Base-by-base conservation (phyloP, 2,329 filamentous ascomycete species). In the Juglanconis juglandina region DNA sequence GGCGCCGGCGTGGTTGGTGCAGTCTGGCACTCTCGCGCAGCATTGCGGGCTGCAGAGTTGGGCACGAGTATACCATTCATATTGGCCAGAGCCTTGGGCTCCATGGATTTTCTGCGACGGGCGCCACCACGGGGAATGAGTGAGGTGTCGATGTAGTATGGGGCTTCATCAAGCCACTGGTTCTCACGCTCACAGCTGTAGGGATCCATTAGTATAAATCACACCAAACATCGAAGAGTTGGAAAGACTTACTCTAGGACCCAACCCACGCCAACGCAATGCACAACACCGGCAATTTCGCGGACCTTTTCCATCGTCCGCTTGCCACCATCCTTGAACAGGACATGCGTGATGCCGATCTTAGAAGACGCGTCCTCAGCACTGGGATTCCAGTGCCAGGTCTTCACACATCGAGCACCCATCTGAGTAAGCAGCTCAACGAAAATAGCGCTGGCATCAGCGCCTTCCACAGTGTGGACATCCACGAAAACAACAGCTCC, bases 191-290 rank as follows among this genome's bases (percentile, higher is more conserved):
- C 89, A 67, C 90, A 94, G 67, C 88, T 91, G 56, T 33, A 59
- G 52, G 24, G 5, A 5, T 3, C 11, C 13, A 66, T 78, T 68
- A 76, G 70, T 64, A 24, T 55, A 4, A 44, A 17, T 58, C 56
- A 47, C 33, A 5, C 14, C 32, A 4, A 48, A 54, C 17, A 13
- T 5, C 7, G 11, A 17, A 17, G 8, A 2, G 24, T 39, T 4
- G 11, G 3, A 7, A 13, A 3, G 35, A 84, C 88, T 83, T 84
- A 92, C 88, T 96, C 91, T 64, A 96, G 81, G 58, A 95, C 89
- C 91, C 92, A 96, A 65, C 87, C 87, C 51, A 96, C 89, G 53
- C 92, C 92, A 58, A 96, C 91, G 74, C 92, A 96, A 67, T 91
- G 87, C 42, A 96, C 90, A 35, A 90, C 79, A 5, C 91, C 91